These are phyloP conservation scores for Mycena galopus DNA, from an alignment of 768 basidiomycete species.

Conservation along the genomic window DNA sequence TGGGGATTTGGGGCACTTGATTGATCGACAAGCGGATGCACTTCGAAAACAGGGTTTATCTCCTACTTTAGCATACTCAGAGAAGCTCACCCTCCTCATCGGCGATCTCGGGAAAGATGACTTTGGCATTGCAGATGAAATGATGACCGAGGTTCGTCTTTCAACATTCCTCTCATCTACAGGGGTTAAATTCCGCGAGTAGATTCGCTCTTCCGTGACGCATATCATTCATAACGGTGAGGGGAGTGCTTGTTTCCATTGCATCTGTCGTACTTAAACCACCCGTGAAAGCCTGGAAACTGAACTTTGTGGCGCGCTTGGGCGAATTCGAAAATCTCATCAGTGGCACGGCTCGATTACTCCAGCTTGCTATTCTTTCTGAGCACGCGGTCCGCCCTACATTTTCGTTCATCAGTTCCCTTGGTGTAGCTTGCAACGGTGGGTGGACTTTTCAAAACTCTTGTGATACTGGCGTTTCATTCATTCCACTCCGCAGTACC, in stretches of 20 bases:
- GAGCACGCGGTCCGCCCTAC: background rate
- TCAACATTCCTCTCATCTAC: background rate
- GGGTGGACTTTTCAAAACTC: background rate
- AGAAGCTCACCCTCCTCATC: background rate
- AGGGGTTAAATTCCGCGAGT: background rate
- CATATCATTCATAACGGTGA: slow-evolving; percentile 54
- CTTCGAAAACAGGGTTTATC: background rate
- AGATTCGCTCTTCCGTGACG: slow-evolving; percentile 46
- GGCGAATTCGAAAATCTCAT: slow-evolving; percentile 44
- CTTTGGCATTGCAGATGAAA: slow-evolving; percentile 3
- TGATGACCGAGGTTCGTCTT: background rate
- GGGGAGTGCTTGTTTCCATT: no score
- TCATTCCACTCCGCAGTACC: background rate
- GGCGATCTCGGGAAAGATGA: background rate
- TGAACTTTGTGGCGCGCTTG: slow-evolving; percentile 46
- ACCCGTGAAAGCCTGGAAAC: slow-evolving; percentile 50
- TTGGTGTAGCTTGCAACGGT: slow-evolving; percentile 16
- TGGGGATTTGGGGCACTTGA: background rate
- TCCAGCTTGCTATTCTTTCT: slow-evolving; percentile 46
- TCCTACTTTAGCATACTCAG: background rate
- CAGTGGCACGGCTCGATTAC: slow-evolving; percentile 42
- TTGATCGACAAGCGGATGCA: background rate
- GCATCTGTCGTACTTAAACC: no score
- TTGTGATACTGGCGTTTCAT: no score
- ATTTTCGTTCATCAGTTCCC: slow-evolving; percentile 27